A percentile compares a stretch with the other conserved stretches of the same genome.
Evolutionary conservation across 805 yeast species (phyloP).

Genomic region (Ogataea kodamae): DNA sequence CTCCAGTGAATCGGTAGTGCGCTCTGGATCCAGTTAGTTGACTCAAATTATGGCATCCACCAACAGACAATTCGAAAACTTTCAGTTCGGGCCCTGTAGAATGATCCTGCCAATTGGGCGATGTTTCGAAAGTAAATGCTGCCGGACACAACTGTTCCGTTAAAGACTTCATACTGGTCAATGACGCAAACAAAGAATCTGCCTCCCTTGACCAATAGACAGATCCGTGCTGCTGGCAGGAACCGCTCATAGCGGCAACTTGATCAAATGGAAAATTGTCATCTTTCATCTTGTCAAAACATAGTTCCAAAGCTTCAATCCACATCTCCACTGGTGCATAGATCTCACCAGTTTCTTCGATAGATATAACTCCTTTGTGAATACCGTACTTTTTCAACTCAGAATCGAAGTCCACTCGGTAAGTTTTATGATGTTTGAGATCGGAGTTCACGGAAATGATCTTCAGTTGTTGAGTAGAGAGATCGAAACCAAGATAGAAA

Average conservation of each 20-base stretch:
- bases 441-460: conserved; percentile 58
- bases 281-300: conserved; percentile 48
- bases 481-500: conserved; percentile 69
- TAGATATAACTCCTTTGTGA: conserved; percentile 65
- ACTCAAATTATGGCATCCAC: conserved; percentile 61
- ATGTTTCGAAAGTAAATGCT: conserved; percentile 59
- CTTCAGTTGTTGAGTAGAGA: conserved; percentile 88
- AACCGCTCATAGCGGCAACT: conserved; percentile 73
- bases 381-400: conserved; percentile 61
- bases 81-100: conserved; percentile 70
- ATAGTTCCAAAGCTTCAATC: conserved; percentile 74
- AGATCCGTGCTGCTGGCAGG: conserved; percentile 92
- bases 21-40: conserved; percentile 78
- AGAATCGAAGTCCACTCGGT: conserved; percentile 67
- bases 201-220: conserved; percentile 70
- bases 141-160: conserved; percentile 43
- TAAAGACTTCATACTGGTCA: conserved; percentile 37
- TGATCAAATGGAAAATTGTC: conserved; percentile 53
- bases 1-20: conserved; percentile 86
- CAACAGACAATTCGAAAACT: conserved; percentile 56
- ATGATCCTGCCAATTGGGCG: conserved; percentile 96
- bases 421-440: conserved; percentile 53
- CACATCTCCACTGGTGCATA: conserved; percentile 86
- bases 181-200: conserved; percentile 34
- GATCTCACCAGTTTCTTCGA: conserved; percentile 55